Base-by-base conservation (phyloP, 164 flowering plant genomes). In the Stephania cephalantha region DNA sequence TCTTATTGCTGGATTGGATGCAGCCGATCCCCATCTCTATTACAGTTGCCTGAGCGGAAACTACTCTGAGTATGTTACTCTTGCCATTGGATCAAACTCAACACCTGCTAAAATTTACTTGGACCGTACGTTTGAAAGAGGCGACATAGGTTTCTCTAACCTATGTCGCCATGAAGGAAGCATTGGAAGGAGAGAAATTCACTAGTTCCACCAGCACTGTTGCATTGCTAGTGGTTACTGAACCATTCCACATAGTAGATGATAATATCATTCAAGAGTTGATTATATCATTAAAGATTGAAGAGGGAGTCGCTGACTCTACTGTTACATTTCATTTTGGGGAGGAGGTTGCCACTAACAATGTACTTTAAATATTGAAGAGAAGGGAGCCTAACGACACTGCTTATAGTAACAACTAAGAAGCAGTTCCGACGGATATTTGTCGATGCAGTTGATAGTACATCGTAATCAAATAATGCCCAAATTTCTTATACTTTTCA, bases 21-120 rank as follows among this genome's bases (percentile, higher is more conserved):
- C 88, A 77, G 84, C 90, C 3, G 96, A 93, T 72, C 90, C 93
- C 67, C 93, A 91, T 79, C 90, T 89, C 2, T 91, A 89, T 64
- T 92, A 94, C 85, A 94, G 91, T 84, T 94, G 98, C 77, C 98
- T 97, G n/a, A 94, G 97, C 82, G 98, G 97, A 15, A 91, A 91
- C 78, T 92, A 92, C 81, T 94, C 89, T 71, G 95, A 92, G 64
- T 92, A 90, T 69, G 94, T 92, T 81, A 95, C 98, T 77, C 92
- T 94, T 85, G 98, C 98, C n/a, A 25, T 72, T 72, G 18, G 74
- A 10, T 11, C 45, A n/a, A 20, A 20, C 44, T 72, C 74, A 0
- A 45, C 89, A 85, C 95, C 94, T 83, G 98, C 97, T 68, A 94
- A 92, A 82, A 91, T 97, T 61, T 94, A 89, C 88, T 81, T 94